A percentile compares a stretch with the other conserved stretches of the same genome.
phyloP scores from a whole-genome alignment of 257 asterid genomes.

The Ilex asprella region DNA sequence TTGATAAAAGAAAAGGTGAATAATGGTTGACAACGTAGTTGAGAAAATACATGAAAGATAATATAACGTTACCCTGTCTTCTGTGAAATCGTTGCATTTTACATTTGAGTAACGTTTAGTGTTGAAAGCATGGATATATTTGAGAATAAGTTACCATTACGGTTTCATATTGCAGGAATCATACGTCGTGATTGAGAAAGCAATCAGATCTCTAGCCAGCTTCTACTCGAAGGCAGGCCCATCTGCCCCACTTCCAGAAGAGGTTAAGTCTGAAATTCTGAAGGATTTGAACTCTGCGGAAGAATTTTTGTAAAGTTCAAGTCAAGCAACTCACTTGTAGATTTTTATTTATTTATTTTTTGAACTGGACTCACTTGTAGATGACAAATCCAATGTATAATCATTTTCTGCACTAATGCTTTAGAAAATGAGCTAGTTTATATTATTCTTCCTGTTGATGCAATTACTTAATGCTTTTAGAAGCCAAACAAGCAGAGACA shows the following conservation, averaged over 20 bases:
- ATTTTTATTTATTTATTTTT: too few species aligned
- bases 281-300: neutral
- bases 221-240: slow-evolving; percentile 93
- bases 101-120: neutral
- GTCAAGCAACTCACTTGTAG: too few species aligned
- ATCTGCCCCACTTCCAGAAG: slow-evolving; percentile 26
- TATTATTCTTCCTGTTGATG: too few species aligned
- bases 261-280: neutral
- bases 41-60: too few species aligned
- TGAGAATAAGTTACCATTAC: too few species aligned
- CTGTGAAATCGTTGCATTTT: neutral
- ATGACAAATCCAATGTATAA: too few species aligned
- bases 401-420: too few species aligned
- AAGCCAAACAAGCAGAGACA: too few species aligned
- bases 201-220: slow-evolving; percentile 69
- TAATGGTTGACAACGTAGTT: neutral
- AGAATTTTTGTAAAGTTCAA: neutral
- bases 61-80: neutral
- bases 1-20: neutral
- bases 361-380: too few species aligned
- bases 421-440: too few species aligned
- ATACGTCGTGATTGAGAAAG: slow-evolving; percentile 71
- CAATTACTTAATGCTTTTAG: too few species aligned
- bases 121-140: too few species aligned
- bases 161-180: slow-evolving; percentile 54